These are phyloP conservation scores for Dactylellina drechsleri DNA, from an alignment of 2,329 filamentous ascomycete genomes.

Conservation along the genomic window DNA sequence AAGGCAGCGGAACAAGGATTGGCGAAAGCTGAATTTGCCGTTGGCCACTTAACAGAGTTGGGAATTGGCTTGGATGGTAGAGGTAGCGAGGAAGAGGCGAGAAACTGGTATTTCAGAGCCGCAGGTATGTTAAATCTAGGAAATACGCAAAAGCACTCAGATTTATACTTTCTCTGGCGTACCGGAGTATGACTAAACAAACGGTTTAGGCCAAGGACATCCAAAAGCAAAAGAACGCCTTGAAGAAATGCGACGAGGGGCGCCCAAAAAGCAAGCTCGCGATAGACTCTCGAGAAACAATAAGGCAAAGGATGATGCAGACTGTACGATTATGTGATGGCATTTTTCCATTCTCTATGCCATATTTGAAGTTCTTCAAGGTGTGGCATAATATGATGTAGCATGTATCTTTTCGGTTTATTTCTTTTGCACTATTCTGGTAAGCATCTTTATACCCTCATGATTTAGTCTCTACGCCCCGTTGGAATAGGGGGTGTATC, in stretches of 20 bases:
- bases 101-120: slow-evolving; percentile 97
- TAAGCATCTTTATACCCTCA: too few relatives aligned
- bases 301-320: slow-evolving; percentile 85
- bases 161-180: slow-evolving; percentile 8
- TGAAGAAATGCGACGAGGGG: slow-evolving; percentile 86
- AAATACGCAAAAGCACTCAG: background rate
- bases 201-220: slow-evolving; percentile 81
- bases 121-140: slow-evolving; percentile 75
- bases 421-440: too few relatives aligned
- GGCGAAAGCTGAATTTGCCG: slow-evolving; percentile 95
- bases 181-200: slow-evolving; percentile 18
- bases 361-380: too few relatives aligned
- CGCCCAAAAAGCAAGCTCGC: slow-evolving; percentile 75
- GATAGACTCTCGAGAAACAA: slow-evolving; percentile 84
- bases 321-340: slow-evolving; percentile 82
- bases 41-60: slow-evolving; percentile 97
- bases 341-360: background rate
- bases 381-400: too few relatives aligned
- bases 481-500: too few relatives aligned
- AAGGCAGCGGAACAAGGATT: slow-evolving; percentile 89
- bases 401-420: too few relatives aligned
- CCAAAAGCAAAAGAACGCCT: slow-evolving; percentile 91
- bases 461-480: too few relatives aligned
- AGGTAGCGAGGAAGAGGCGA: slow-evolving; percentile 90
- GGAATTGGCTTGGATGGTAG: slow-evolving; percentile 79